phyloP scores from a whole-genome alignment of 2,329 filamentous ascomycete genomes.

The Atkinsonella texensis region DNA sequence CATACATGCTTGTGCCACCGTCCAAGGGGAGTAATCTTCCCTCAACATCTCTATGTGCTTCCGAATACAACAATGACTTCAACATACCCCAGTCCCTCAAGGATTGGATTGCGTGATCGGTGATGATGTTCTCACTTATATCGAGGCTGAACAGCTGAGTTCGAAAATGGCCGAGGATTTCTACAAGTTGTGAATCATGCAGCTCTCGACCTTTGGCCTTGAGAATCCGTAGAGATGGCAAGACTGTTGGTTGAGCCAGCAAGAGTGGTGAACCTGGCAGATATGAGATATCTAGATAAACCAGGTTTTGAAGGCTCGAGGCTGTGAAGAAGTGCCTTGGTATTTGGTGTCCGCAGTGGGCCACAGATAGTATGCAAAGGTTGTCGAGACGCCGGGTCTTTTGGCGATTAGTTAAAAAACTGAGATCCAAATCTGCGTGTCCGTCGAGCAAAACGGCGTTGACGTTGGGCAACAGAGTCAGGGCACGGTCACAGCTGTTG shows the following conservation, averaged over 20 bases:
- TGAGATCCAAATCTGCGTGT: slow-evolving; percentile 31
- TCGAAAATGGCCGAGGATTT: slow-evolving; percentile 20
- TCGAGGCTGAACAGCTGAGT: slow-evolving; percentile 45
- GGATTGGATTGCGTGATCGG: slow-evolving; percentile 28
- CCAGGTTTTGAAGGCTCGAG: slow-evolving; percentile 25
- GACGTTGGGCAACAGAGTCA: slow-evolving; percentile 30
- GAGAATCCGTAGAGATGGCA: slow-evolving; percentile 38
- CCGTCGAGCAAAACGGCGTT: slow-evolving; percentile 36
- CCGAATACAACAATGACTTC: slow-evolving; percentile 19
- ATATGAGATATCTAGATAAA: slow-evolving; percentile 42
- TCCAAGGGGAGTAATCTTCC: slow-evolving; percentile 26
- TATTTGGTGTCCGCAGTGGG: slow-evolving; percentile 27
- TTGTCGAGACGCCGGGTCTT: slow-evolving; percentile 2
- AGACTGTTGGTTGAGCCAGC: slow-evolving; percentile 21
- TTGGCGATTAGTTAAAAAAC: slow-evolving; percentile 18
- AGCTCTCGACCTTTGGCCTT: slow-evolving; percentile 37
- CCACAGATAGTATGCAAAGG: slow-evolving; percentile 32
- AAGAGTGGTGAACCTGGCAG: slow-evolving; percentile 32
- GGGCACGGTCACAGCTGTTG: slow-evolving; percentile 26
- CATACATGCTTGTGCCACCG: slow-evolving; percentile 22
- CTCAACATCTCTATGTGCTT: slow-evolving; percentile 31
- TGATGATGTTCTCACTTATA: slow-evolving; percentile 38
- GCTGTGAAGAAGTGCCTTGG: slow-evolving; percentile 27
- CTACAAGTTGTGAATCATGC: slow-evolving; percentile 24
- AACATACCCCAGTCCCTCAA: slow-evolving; percentile 21